Evolutionary conservation across 352 stramenopile species (phyloP).

Genomic region (Thraustotheca clavata): DNA sequence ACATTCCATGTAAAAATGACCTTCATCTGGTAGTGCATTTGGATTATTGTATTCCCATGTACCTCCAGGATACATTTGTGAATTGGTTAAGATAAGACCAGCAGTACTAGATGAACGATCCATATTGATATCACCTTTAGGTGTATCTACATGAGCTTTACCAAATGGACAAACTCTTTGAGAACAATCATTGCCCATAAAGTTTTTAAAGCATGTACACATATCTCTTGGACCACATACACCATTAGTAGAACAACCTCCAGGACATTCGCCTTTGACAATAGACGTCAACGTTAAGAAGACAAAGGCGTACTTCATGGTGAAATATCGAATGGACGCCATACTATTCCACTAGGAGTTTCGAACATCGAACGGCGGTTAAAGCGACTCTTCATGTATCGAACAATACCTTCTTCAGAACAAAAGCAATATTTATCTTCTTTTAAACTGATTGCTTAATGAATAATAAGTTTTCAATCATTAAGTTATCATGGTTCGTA

Average conservation of each 20-base stretch:
- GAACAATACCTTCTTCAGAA: too few relatives aligned
- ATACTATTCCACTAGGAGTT: too few relatives aligned
- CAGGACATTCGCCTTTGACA: constrained; percentile 45
- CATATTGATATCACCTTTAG: constrained; percentile 91
- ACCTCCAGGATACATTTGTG: constrained; percentile 52
- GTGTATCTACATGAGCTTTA: constrained; percentile 85
- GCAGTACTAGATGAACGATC: constrained; percentile 32
- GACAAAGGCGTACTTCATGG: too few relatives aligned
- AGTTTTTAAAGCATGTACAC: constrained; percentile 83
- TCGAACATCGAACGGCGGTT: too few relatives aligned
- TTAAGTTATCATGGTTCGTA: too few relatives aligned
- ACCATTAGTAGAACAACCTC: constrained; percentile 76
- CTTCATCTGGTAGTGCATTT: constrained; percentile 33
- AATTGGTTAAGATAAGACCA: constrained; percentile 58
- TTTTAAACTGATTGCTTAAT: too few relatives aligned
- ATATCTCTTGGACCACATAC: constrained; percentile 73
- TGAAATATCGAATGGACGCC: too few relatives aligned
- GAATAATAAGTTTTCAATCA: too few relatives aligned
- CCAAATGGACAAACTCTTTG: constrained; percentile 81
- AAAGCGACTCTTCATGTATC: too few relatives aligned
- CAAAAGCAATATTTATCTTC: too few relatives aligned
- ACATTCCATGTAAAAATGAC: constrained; percentile 91
- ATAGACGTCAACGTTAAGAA: constrained; percentile 12
- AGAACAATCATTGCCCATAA: constrained; percentile 69
- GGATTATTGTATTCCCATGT: constrained; percentile 73